Conservation (phyloP, 352 stramenopile species). For the Phytopythium montanum region DNA sequence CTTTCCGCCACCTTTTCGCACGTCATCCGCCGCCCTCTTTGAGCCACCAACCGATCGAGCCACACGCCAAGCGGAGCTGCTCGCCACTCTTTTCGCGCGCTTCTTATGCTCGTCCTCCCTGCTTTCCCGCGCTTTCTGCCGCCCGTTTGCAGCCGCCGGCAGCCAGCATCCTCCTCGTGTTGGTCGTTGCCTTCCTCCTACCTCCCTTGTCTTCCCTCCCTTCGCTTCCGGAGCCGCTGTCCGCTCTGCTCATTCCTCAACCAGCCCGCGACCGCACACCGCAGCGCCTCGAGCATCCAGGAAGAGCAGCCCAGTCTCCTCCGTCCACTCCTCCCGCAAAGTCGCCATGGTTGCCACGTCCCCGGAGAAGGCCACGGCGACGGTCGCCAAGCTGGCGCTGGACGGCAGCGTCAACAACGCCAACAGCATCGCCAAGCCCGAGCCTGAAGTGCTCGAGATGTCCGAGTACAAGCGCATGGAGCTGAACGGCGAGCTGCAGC, state of each 20-base stretch:
- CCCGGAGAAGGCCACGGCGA: conserved; percentile 15
- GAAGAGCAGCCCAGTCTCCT: conserved; percentile 11
- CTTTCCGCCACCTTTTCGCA: background rate
- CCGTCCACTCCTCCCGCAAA: background rate
- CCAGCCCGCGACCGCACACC: conserved; percentile 16
- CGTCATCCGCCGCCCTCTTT: too few relatives aligned
- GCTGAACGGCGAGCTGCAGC: conserved; percentile 73
- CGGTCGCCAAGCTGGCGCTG: conserved; percentile 27
- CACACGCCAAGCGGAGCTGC: background rate
- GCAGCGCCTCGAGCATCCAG: background rate
- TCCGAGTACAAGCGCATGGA: conserved; percentile 88
- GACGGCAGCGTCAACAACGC: conserved; percentile 21
- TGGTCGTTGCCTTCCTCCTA: background rate
- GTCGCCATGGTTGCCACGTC: conserved; percentile 35
- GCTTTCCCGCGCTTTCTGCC: conserved; percentile 10
- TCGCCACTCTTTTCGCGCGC: background rate
- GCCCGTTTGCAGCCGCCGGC: too few relatives aligned
- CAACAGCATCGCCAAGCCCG: too few relatives aligned
- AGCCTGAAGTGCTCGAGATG: conserved; percentile 28
- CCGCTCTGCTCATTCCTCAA: conserved; percentile 23
- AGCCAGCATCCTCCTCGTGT: background rate
- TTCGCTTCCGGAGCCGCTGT: too few relatives aligned
- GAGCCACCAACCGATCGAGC: background rate
- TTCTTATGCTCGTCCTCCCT: background rate
- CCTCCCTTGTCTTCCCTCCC: background rate